A percentile compares a stretch with the other conserved stretches of the same genome.
These are phyloP conservation scores for Suillus placidus DNA, from an alignment of 768 basidiomycete genomes.

Conservation along the genomic window DNA sequence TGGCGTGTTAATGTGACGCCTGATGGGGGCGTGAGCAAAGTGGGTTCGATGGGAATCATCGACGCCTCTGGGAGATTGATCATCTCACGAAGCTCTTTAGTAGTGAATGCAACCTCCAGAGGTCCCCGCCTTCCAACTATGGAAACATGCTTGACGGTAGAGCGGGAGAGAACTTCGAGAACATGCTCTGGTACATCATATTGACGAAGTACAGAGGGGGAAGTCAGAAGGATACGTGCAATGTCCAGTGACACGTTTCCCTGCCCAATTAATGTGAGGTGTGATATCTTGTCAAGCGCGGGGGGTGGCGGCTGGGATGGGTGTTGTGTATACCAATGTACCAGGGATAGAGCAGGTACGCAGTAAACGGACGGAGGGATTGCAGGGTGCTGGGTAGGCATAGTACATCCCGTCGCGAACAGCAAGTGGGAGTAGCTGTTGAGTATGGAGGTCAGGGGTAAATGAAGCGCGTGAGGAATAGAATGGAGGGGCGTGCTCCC, in stretches of 20 bases:
- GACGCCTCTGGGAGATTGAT: conserved; percentile 61
- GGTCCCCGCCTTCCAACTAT: conserved; percentile 88
- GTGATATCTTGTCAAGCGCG: conserved; percentile 61
- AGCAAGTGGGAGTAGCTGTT: conserved; percentile 83
- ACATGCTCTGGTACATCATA: conserved; percentile 83
- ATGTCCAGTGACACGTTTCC: conserved; percentile 95
- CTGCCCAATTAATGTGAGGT: conserved; percentile 88
- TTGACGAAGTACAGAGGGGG: conserved; percentile 56
- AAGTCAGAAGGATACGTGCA: conserved; percentile 84
- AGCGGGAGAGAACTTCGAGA: conserved; percentile 63
- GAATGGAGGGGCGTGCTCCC: conserved; percentile 36
- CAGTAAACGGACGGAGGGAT: conserved; percentile 53
- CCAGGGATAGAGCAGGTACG: conserved; percentile 77
- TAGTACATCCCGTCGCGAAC: conserved; percentile 83
- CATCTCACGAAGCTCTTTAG: conserved; percentile 92
- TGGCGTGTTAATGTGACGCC: conserved; percentile 53
- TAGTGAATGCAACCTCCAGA: conserved; percentile 85
- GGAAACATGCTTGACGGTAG: conserved; percentile 72
- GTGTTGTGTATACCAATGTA: conserved; percentile 97
- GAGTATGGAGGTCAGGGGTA: conserved; percentile 65
- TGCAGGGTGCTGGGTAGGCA: conserved; percentile 60
- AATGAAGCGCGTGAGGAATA: conserved; percentile 53
- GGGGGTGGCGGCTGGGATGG: conserved; percentile 68
- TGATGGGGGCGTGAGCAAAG: conserved; percentile 42
- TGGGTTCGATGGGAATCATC: conserved; percentile 62